Conservation (phyloP, 2,329 filamentous ascomycete species). For the Leptographium wingfieldii region DNA sequence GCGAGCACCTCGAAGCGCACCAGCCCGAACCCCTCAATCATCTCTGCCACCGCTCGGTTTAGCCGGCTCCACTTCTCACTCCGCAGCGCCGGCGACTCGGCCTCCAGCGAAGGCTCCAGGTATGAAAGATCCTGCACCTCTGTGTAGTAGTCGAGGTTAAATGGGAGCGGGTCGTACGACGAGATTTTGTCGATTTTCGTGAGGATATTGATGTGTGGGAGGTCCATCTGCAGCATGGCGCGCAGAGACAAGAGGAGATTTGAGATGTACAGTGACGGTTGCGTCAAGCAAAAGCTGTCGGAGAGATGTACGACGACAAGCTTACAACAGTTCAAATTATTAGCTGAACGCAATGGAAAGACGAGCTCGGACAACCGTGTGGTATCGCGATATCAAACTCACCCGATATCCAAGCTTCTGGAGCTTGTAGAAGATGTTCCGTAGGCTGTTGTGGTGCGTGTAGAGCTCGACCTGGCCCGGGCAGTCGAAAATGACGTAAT, state of each 20-base stretch:
- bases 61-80: slow-evolving; percentile 70
- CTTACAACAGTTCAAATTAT: slow-evolving; percentile 30
- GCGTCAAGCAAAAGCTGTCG: slow-evolving; percentile 84
- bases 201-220: slow-evolving; percentile 88
- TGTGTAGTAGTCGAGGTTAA: slow-evolving; percentile 95
- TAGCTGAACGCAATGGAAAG: too few relatives aligned
- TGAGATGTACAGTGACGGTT: slow-evolving; percentile 89
- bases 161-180: slow-evolving; percentile 73
- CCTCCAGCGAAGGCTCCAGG: slow-evolving; percentile 66
- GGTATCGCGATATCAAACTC: slow-evolving; percentile 8
- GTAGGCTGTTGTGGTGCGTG: slow-evolving; percentile 82
- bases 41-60: slow-evolving; percentile 72
- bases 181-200: slow-evolving; percentile 95
- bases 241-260: slow-evolving; percentile 85
- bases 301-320: slow-evolving; percentile 87
- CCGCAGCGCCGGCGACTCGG: slow-evolving; percentile 58
- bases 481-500: slow-evolving; percentile 92
- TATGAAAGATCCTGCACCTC: slow-evolving; percentile 89
- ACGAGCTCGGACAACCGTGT: too few relatives aligned
- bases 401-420: slow-evolving; percentile 90
- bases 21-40: slow-evolving; percentile 82
- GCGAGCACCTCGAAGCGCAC: slow-evolving; percentile 89
- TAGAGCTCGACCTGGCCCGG: slow-evolving; percentile 96
- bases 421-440: slow-evolving; percentile 82
- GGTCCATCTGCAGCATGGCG: slow-evolving; percentile 96